A percentile compares a stretch with the other conserved stretches of the same genome.
phyloP scores from a whole-genome alignment of 768 basidiomycete species.

The Rubroboletus pulcherrimus region DNA sequence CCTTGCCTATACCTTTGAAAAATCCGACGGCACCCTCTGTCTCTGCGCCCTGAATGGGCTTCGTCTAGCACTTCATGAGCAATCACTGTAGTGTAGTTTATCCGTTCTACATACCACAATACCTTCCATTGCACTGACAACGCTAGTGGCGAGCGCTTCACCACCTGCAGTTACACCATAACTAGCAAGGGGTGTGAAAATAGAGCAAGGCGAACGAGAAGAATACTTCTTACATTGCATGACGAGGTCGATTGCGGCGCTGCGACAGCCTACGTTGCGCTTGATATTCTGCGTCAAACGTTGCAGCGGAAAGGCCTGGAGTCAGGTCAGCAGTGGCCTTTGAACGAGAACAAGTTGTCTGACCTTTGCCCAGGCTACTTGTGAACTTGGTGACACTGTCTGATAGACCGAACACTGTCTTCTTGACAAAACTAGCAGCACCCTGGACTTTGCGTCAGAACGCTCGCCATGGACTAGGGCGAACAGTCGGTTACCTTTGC shows the following conservation, averaged over 20 bases:
- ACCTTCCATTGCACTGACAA: slow-evolving; percentile 95
- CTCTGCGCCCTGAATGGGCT: slow-evolving; percentile 96
- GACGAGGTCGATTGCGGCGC: slow-evolving; percentile 89
- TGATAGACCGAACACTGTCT: slow-evolving; percentile 94
- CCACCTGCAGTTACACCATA: slow-evolving; percentile 97
- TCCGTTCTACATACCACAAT: slow-evolving; percentile 60
- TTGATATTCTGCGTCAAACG: slow-evolving; percentile 95
- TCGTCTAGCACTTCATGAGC: slow-evolving; percentile 55
- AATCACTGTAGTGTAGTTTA: neutral
- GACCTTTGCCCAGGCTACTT: slow-evolving; percentile 94
- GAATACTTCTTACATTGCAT: slow-evolving; percentile 69
- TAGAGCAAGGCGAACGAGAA: neutral
- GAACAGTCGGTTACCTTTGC: slow-evolving; percentile 60
- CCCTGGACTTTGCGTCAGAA: slow-evolving; percentile 51
- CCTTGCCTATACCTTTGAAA: slow-evolving; percentile 97
- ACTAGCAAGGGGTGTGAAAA: slow-evolving; percentile 34
- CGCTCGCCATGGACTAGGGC: neutral
- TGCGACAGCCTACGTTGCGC: slow-evolving; percentile 82
- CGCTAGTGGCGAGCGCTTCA: slow-evolving; percentile 88
- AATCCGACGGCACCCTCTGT: slow-evolving; percentile 92
- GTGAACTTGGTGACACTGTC: slow-evolving; percentile 99
- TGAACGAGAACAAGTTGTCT: neutral
- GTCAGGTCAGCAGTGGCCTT: neutral
- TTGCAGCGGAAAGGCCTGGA: slow-evolving; percentile 89
- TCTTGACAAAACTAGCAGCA: slow-evolving; percentile 97